Conservation (phyloP, 352 stramenopile genomes). For the Pythium aphanidermatum region DNA sequence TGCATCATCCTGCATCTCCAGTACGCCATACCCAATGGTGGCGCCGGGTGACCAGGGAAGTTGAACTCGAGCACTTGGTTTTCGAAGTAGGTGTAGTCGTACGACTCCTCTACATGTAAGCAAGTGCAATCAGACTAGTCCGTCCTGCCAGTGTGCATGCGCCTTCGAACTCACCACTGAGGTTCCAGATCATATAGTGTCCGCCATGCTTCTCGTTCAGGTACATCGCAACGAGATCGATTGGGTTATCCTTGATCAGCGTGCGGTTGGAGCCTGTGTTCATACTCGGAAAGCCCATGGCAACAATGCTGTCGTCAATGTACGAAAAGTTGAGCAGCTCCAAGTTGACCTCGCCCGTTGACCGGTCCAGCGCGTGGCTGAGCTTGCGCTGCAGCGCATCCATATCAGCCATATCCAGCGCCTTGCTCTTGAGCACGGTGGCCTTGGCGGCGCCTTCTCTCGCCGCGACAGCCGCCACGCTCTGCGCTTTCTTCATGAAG, state of each 20-base stretch:
- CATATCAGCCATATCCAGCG: conserved; percentile 79
- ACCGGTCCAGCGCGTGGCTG: conserved; percentile 75
- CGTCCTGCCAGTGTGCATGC: too few species aligned
- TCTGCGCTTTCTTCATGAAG: conserved; percentile 84
- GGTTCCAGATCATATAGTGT: conserved; percentile 99
- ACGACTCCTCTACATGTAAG: conserved; percentile 85
- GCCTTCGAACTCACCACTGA: conserved; percentile 67
- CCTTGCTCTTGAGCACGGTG: conserved; percentile 59
- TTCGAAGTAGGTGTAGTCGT: conserved; percentile 93
- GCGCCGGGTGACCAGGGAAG: conserved; percentile 95
- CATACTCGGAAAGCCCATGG: conserved; percentile 90
- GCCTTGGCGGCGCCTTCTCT: conserved; percentile 76
- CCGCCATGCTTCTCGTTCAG: conserved; percentile 91
- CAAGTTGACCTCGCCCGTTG: conserved; percentile 74
- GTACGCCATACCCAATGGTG: conserved; percentile 80
- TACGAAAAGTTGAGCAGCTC: conserved; percentile 90
- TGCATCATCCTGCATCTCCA: not conserved
- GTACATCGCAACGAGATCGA: conserved; percentile 91
- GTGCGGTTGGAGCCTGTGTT: conserved; percentile 69
- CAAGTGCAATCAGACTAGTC: too few species aligned
- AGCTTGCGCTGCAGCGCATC: conserved; percentile 75
- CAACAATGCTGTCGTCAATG: conserved; percentile 82
- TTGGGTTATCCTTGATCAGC: conserved; percentile 82
- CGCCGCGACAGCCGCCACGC: conserved; percentile 55
- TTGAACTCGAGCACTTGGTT: conserved; percentile 97